These are phyloP conservation scores for Phaffomyces opuntiae DNA, from an alignment of 805 yeast species.

Conservation along the genomic window DNA sequence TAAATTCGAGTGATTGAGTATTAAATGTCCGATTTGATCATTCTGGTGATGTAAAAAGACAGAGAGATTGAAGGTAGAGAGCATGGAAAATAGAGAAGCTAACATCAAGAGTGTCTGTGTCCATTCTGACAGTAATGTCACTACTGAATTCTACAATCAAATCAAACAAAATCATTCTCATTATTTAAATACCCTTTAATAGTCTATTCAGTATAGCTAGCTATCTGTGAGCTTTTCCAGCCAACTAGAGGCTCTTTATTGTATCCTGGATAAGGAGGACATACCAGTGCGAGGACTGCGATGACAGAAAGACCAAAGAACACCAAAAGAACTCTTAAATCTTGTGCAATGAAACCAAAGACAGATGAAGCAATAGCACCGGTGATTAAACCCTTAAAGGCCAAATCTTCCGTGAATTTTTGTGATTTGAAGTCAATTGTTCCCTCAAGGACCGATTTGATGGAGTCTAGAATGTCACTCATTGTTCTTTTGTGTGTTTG, in stretches of 20 bases:
- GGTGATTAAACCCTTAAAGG: constrained; percentile 12
- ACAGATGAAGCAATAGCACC: constrained; percentile 33
- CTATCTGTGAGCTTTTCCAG: constrained; percentile 5
- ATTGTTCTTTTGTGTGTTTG: constrained; percentile 14
- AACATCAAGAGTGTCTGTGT: too few relatives aligned
- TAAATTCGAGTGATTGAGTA: not conserved
- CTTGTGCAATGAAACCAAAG: constrained; percentile 42
- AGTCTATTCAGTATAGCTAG: not conserved
- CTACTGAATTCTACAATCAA: not conserved
- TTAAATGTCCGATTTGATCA: too few relatives aligned
- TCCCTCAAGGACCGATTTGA: constrained; percentile 21
- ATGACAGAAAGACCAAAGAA: constrained; percentile 32
- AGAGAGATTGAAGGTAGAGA: too few relatives aligned
- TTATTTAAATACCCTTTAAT: too few relatives aligned
- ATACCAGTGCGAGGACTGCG: constrained; percentile 30
- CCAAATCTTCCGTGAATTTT: constrained; percentile 13
- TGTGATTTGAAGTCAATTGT: constrained; percentile 30
- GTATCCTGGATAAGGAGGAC: constrained; percentile 57
- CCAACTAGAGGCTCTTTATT: constrained; percentile 28
- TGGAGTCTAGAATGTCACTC: constrained; percentile 25
- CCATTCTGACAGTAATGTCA: not conserved
- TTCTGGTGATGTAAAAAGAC: too few relatives aligned
- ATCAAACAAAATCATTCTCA: not conserved
- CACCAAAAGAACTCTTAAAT: constrained; percentile 32
- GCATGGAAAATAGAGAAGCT: too few relatives aligned